Percentiles rank a stretch among this genome's conserved stretches.
These are phyloP conservation scores for Breviolum minutum DNA, from an alignment of 73 alveolate species.

Conservation along the genomic window DNA sequence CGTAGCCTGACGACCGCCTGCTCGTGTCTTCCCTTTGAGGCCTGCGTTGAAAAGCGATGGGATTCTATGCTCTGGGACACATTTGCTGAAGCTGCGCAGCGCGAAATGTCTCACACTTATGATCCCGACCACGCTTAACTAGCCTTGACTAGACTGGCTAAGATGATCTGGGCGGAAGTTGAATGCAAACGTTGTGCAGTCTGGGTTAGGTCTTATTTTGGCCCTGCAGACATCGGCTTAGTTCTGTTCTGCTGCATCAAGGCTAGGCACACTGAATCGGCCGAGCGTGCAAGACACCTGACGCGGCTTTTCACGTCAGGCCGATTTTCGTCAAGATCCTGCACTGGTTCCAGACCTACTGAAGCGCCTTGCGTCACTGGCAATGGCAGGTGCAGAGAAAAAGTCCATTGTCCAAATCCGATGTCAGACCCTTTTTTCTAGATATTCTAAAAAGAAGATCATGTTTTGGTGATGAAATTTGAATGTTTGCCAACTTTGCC, in stretches of 20 bases:
- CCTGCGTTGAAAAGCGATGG: slow-evolving; percentile 90
- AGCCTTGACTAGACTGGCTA: no score
- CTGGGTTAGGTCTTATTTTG: background rate
- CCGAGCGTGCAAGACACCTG: no score
- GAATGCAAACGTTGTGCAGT: background rate
- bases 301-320: background rate
- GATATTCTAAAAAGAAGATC: background rate
- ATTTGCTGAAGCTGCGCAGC: slow-evolving; percentile 6
- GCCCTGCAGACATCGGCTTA: slow-evolving; percentile 49
- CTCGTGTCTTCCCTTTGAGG: background rate
- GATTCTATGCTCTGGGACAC: slow-evolving; percentile 82
- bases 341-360: slow-evolving; percentile 46
- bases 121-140: background rate
- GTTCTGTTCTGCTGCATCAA: slow-evolving; percentile 43
- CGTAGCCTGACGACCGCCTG: background rate
- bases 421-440: background rate
- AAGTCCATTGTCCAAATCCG: background rate
- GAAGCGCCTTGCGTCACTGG: slow-evolving; percentile 16
- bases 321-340: slow-evolving; percentile 30
- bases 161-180: no score
- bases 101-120: background rate
- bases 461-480: background rate
- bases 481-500: background rate
- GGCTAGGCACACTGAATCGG: background rate
- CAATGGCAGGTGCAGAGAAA: background rate